Evolutionary conservation across 176 grass and related monocot genomes (phyloP).

Genomic region (Hsuehochloa calcarea): DNA sequence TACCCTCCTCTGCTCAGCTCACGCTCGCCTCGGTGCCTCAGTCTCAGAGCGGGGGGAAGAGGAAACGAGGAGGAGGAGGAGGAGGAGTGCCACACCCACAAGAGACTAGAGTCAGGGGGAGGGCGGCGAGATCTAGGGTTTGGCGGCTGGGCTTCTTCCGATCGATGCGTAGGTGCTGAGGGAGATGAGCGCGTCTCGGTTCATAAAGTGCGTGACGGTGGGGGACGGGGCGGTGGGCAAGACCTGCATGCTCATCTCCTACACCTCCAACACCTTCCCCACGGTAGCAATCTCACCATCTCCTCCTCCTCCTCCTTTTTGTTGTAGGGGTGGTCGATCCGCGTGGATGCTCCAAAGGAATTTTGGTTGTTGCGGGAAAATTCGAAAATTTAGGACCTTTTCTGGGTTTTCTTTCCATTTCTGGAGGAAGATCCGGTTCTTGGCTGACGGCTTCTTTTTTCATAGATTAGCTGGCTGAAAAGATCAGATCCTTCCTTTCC

Average conservation of each 20-base stretch:
- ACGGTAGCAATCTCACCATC: neutral
- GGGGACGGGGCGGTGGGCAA: slow-evolving; percentile 48
- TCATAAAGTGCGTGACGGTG: slow-evolving; percentile 55
- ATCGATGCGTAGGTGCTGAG: neutral
- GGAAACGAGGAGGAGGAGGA: neutral
- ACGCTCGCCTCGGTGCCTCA: neutral
- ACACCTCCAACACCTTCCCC: slow-evolving; percentile 51
- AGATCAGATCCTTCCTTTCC: neutral
- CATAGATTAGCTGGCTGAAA: neutral
- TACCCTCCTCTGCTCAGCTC: neutral
- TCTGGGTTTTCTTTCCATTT: neutral
- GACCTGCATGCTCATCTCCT: slow-evolving; percentile 57
- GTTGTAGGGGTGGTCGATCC: neutral
- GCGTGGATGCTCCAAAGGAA: neutral
- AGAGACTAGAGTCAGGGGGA: neutral
- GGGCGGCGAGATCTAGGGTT: neutral
- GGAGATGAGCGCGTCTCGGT: slow-evolving; percentile 51
- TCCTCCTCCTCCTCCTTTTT: neutral
- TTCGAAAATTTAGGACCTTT: neutral
- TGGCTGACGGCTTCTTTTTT: neutral
- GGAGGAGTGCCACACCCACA: neutral
- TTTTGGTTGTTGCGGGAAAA: neutral
- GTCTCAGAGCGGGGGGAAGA: neutral
- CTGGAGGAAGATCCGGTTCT: neutral
- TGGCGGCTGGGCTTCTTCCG: neutral